phyloP scores from a whole-genome alignment of 768 basidiomycete species.

The Ramaria sp. region DNA sequence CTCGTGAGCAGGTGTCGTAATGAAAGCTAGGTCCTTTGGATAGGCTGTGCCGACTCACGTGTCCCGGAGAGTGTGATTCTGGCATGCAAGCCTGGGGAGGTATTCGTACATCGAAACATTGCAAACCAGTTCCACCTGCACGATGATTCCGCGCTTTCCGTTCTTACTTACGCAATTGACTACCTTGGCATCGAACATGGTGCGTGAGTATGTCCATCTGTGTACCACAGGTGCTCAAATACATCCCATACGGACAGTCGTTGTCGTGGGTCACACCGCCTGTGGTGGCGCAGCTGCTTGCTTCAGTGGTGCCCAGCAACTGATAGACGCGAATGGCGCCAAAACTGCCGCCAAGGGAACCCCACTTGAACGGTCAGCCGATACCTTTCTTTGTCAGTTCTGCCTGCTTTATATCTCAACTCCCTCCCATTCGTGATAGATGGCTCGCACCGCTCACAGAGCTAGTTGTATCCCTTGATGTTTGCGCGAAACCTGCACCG shows the following conservation, averaged over 20 bases:
- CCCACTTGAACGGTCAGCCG: constrained; percentile 16
- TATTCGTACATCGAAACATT: constrained; percentile 80
- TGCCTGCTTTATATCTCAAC: constrained; percentile 12
- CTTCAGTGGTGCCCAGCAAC: constrained; percentile 10
- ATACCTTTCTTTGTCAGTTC: not conserved
- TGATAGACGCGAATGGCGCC: not conserved
- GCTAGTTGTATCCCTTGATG: constrained; percentile 18
- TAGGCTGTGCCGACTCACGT: constrained; percentile 78
- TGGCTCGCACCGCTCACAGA: constrained; percentile 25
- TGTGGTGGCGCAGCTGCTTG: constrained; percentile 67
- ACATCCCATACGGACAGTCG: constrained; percentile 34
- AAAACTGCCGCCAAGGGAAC: constrained; percentile 4
- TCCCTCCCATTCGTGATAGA: constrained; percentile 19
- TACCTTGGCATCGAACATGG: constrained; percentile 68
- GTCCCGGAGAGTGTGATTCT: constrained; percentile 73
- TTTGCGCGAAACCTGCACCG: not conserved
- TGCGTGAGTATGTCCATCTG: constrained; percentile 24
- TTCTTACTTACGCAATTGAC: constrained; percentile 64
- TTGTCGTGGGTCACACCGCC: constrained; percentile 73
- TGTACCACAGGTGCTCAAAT: not conserved
- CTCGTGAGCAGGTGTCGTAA: not conserved
- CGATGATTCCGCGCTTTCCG: constrained; percentile 63
- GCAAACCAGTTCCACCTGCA: constrained; percentile 74
- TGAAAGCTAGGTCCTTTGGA: constrained; percentile 52
- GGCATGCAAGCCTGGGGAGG: constrained; percentile 60